Conservation (phyloP, 1,284 basidiomycete genomes). For the Ceratobasidium sp. region DNA sequence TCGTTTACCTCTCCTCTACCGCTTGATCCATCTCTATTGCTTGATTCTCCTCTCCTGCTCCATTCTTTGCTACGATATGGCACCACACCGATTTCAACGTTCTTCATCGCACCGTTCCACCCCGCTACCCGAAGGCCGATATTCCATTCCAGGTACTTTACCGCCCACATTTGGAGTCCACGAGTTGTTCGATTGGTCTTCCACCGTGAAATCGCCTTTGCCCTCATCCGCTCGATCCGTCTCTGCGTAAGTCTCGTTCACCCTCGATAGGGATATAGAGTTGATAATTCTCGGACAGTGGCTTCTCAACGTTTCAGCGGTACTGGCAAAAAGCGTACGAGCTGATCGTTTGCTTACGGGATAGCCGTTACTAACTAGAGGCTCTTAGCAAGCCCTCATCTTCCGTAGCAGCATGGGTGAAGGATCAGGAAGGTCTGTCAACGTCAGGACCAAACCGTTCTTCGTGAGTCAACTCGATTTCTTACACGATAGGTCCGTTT, state of each 20-base stretch:
- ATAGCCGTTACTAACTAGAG: not conserved
- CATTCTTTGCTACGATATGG: no score
- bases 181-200: not conserved
- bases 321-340: not conserved
- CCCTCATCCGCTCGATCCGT: not conserved
- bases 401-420: no score
- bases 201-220: not conserved
- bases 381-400: no score
- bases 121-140: not conserved
- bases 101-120: not conserved
- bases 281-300: not conserved
- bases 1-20: no score
- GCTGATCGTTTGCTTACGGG: no score
- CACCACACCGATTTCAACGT: not conserved
- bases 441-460: no score
- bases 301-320: not conserved
- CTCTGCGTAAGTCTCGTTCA: not conserved
- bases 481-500: no score
- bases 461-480: no score
- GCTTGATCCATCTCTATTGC: no score
- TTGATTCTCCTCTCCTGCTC: no score
- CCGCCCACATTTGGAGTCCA: not conserved
- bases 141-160: not conserved
- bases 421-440: no score
- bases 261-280: not conserved